Base-by-base conservation (phyloP, 306 rosid species). In the Heteromeles arbutifolia region DNA sequence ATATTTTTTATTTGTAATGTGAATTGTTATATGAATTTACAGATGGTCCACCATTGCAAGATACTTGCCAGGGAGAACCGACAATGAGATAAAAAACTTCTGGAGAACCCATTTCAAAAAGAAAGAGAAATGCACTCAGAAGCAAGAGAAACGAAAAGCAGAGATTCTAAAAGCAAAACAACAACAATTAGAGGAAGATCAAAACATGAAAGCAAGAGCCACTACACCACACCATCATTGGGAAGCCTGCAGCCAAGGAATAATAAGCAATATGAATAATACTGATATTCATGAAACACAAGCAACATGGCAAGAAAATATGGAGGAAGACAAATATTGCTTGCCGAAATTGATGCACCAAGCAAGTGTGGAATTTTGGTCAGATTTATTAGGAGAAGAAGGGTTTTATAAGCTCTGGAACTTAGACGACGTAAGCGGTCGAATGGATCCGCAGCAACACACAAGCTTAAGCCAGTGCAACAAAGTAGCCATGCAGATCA, bases 41-140 rank as follows among this genome's bases (percentile, higher is more conserved):
- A 91, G 95, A 84, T 91, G 97, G 97, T 89, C 97, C 15, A 86
- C 90, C 34, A 91, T 91, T 54, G 97, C 95, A 15, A 88, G 82
- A 73, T 91, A 86, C 81, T 82, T 91, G 82, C 90, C 95, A 0
- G 97, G 97, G 31, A 89, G 97, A 84, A 91, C 97, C 11, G 97
- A 91, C 70, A 91, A 91, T 7, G 91, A 86, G 79, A 88, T 89
- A 4, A 91, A 91, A 74, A 91, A 91, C 82, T 91, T 82, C 64
- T 88, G 92, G 95, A 87, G 97, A 82, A 91, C 95, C 12, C 88
- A 86, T 79, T 87, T 87, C 79, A 83, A 84, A 80, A 89, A 82
- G 77, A 88, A 78, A 70, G 82, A 85, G 28, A 85, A 79, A 54
- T 8, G 79, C 58, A 77, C 79, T 44, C 70, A 66, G 62, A 84